Percentiles rank a stretch among this genome's conserved stretches.
These are phyloP conservation scores for Erigeron canadensis DNA, from an alignment of 129 eudicot genomes.

Conservation along the genomic window DNA sequence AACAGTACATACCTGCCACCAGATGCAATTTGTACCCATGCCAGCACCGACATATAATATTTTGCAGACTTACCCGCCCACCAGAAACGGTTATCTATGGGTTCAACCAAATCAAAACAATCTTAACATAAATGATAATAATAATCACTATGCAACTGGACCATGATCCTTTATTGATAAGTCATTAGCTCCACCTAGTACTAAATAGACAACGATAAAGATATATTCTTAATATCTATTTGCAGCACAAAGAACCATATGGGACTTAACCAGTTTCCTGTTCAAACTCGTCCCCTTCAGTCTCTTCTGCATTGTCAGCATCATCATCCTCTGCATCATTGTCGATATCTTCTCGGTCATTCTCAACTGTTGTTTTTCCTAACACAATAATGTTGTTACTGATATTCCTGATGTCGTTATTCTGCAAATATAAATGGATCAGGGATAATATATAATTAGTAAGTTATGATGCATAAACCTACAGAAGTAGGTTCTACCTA, in stretches of 20 bases:
- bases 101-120: constrained; percentile 11
- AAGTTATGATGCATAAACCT: neutral
- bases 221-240: constrained; percentile 3
- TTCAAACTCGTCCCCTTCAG: constrained; percentile 94
- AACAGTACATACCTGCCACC: no score
- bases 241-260: neutral
- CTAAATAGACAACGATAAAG: neutral
- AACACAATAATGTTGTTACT: constrained; percentile 62
- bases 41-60: neutral
- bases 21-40: no score
- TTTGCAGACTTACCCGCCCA: neutral
- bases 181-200: neutral
- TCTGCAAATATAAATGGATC: constrained; percentile 37
- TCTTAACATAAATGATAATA: neutral
- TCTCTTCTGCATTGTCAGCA: constrained; percentile 83
- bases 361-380: constrained; percentile 63
- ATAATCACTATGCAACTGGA: neutral
- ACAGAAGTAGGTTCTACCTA: neutral
- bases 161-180: constrained; percentile 12
- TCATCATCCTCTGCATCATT: constrained; percentile 56
- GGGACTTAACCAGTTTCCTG: constrained; percentile 75
- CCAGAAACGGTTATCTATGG: neutral
- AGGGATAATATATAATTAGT: no score
- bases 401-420: constrained; percentile 70
- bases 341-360: constrained; percentile 81